Conservation (phyloP, 2,329 filamentous ascomycete species). For the Apiospora aurea region DNA sequence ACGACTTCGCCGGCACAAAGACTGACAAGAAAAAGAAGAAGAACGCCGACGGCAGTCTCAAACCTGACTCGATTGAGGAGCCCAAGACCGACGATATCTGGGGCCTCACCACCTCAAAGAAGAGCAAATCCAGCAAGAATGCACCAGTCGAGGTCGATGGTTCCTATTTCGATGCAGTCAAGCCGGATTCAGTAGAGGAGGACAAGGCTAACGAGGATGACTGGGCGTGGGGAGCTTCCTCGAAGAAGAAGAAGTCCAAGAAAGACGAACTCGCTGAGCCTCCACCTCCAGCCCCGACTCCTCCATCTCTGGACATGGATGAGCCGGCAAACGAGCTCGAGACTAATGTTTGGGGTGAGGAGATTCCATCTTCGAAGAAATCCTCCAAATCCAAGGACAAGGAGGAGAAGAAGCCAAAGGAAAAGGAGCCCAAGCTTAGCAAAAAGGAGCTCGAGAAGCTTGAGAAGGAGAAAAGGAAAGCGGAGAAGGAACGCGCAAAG, state of each 20-base stretch:
- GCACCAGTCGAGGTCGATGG: constrained; percentile 55
- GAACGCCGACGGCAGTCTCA: constrained; percentile 43
- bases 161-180: constrained; percentile 53
- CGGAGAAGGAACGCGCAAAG: constrained; percentile 53
- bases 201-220: constrained; percentile 51
- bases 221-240: constrained; percentile 50
- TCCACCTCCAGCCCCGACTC: constrained; percentile 56
- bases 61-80: constrained; percentile 52
- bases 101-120: constrained; percentile 46
- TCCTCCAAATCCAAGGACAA: constrained; percentile 53
- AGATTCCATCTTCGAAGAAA: constrained; percentile 36
- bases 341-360: constrained; percentile 43
- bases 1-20: constrained; percentile 30
- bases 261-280: constrained; percentile 48
- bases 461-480: constrained; percentile 48
- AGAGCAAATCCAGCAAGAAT: constrained; percentile 62
- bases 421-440: constrained; percentile 52
- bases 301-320: constrained; percentile 54
- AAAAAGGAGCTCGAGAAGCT: constrained; percentile 60
- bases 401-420: constrained; percentile 50
- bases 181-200: constrained; percentile 55
- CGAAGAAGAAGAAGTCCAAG: constrained; percentile 53
- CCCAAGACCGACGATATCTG: constrained; percentile 49
- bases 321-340: constrained; percentile 48
- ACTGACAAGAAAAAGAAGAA: constrained; percentile 37